Percentiles rank a stretch among this genome's conserved stretches.
Evolutionary conservation across 257 asterid species (phyloP).

Genomic region (Agastache rugosa): DNA sequence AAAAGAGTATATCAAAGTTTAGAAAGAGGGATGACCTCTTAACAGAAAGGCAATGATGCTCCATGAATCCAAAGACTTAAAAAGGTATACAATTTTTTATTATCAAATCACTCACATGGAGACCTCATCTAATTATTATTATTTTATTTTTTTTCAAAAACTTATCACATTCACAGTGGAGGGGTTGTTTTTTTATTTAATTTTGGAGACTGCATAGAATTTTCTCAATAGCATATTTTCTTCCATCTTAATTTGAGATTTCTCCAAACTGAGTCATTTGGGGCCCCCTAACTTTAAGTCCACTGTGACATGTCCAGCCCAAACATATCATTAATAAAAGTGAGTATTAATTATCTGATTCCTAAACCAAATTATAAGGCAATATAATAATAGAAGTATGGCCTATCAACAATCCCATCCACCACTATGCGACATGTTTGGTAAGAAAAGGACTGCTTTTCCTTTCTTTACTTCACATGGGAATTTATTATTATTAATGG

Average conservation of each 20-base stretch:
- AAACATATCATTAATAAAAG: not conserved
- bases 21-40: conserved; percentile 33
- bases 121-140: conserved; percentile 34
- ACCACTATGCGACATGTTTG: conserved; percentile 28
- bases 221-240: not conserved
- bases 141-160: no score
- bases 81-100: conserved; percentile 12
- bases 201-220: not conserved
- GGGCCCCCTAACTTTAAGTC: not conserved
- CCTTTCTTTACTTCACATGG: not conserved
- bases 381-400: not conserved
- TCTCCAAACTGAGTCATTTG: not conserved
- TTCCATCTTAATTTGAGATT: not conserved
- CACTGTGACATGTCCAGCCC: not conserved
- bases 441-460: conserved; percentile 31
- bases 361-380: not conserved
- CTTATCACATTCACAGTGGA: conserved; percentile 8
- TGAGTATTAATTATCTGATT: not conserved
- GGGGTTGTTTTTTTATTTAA: not conserved
- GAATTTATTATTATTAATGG: conserved; percentile 14
- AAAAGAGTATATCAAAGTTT: conserved; percentile 1
- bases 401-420: conserved; percentile 1
- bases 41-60: conserved; percentile 37
- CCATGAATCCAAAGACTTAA: conserved; percentile 38
- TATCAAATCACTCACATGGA: conserved; percentile 43